These are phyloP conservation scores for Lentinula raphanica DNA, from an alignment of 768 basidiomycete species.

Conservation along the genomic window DNA sequence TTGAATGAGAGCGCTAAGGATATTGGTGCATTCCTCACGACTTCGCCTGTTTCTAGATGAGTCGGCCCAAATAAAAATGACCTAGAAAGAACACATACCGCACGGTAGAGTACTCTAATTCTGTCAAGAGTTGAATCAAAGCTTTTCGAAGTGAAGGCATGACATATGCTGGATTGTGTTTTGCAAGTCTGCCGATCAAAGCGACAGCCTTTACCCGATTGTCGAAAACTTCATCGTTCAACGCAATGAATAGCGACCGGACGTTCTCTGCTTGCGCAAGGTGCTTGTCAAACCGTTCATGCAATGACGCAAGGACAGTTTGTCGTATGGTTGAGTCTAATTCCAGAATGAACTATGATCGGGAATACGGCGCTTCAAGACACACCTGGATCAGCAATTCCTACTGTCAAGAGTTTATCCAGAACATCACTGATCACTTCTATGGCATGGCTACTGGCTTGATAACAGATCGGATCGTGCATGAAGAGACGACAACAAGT, in stretches of 20 bases:
- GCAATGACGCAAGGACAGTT: conserved; percentile 80
- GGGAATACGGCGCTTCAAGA: conserved; percentile 2
- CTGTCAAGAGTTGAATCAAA: conserved; percentile 91
- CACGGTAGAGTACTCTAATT: conserved; percentile 92
- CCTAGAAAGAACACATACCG: conserved; percentile 44
- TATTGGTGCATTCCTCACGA: conserved; percentile 87
- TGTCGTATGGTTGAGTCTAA: conserved; percentile 77
- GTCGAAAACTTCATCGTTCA: conserved; percentile 95
- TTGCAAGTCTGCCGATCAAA: conserved; percentile 89
- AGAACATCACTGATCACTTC: conserved; percentile 98
- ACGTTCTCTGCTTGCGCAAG: conserved; percentile 98
- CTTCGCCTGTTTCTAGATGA: conserved; percentile 48
- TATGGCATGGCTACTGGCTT: conserved; percentile 92
- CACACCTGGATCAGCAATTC: conserved; percentile 91
- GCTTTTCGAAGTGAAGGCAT: conserved; percentile 96
- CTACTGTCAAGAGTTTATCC: conserved; percentile 91
- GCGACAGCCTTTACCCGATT: conserved; percentile 88
- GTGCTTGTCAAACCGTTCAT: conserved; percentile 94
- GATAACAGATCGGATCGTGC: conserved; percentile 92
- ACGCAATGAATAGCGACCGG: conserved; percentile 92
- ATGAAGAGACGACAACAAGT: conserved; percentile 92
- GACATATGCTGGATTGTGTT: conserved; percentile 96
- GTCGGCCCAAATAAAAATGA: neutral
- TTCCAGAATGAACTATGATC: conserved; percentile 6
- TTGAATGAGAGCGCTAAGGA: conserved; percentile 84